A percentile compares a stretch with the other conserved stretches of the same genome.
Conservation (phyloP, 2,329 filamentous ascomycete species). For the Lachnellula occidentalis region DNA sequence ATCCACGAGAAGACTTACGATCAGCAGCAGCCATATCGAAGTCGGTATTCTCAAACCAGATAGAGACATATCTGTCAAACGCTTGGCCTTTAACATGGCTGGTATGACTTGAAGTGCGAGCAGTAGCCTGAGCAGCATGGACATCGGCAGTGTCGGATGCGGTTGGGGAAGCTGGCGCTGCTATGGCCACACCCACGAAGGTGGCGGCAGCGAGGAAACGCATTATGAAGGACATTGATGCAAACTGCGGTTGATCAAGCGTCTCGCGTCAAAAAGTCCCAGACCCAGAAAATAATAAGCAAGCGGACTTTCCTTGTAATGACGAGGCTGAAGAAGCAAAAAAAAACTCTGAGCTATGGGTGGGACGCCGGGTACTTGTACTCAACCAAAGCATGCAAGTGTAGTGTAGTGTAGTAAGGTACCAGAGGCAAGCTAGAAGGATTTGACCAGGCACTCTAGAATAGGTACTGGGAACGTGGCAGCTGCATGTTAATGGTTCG, state of each 20-base stretch:
- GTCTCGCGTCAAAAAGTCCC: too few species aligned
- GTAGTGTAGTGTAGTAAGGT: too few species aligned
- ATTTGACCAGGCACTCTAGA: conserved; percentile 8
- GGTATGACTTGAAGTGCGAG: conserved; percentile 53
- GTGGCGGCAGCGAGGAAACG: conserved; percentile 23
- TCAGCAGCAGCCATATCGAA: conserved; percentile 60
- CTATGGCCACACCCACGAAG: conserved; percentile 26
- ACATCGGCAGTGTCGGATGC: conserved; percentile 47
- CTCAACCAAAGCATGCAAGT: neutral
- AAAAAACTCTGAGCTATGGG: conserved; percentile 2
- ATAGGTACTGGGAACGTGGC: neutral
- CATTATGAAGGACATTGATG: conserved; percentile 18
- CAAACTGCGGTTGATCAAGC: too few species aligned
- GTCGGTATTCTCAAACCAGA: conserved; percentile 76
- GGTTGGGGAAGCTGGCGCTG: conserved; percentile 32
- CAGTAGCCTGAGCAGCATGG: conserved; percentile 52
- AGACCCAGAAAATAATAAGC: too few species aligned
- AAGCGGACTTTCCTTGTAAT: neutral
- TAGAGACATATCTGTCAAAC: conserved; percentile 66
- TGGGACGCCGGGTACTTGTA: conserved; percentile 21
- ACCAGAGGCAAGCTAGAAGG: conserved; percentile 3
- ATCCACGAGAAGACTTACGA: conserved; percentile 37
- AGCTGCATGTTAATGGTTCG: neutral
- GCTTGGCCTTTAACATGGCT: conserved; percentile 63
- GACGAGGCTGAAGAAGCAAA: conserved; percentile 14